These are phyloP conservation scores for Mortierella sp. DNA, from an alignment of 371 early-diverging fungal genomes.

Conservation along the genomic window DNA sequence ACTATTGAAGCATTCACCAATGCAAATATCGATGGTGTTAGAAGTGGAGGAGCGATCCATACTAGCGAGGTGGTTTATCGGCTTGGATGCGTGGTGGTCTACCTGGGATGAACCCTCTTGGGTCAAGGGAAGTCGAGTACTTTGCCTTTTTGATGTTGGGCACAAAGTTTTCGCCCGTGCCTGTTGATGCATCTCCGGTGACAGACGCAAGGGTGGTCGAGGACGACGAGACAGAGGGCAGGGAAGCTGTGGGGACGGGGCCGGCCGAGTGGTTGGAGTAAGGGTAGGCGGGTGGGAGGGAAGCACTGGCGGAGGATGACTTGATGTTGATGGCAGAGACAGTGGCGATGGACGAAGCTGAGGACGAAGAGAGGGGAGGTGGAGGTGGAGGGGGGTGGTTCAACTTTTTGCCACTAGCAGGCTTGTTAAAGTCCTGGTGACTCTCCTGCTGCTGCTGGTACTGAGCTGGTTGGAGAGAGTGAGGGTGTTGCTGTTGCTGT, in stretches of 20 bases:
- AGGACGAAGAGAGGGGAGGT: slow-evolving; percentile 21
- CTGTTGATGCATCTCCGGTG: slow-evolving; percentile 32
- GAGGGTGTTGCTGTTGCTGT: slow-evolving; percentile 22
- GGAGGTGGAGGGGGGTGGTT: slow-evolving; percentile 10
- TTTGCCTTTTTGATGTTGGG: slow-evolving; percentile 65
- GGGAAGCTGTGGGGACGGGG: slow-evolving; percentile 31
- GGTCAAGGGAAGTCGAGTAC: slow-evolving; percentile 77
- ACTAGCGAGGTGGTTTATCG: not conserved
- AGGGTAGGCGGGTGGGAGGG: slow-evolving; percentile 50
- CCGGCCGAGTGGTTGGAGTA: slow-evolving; percentile 30
- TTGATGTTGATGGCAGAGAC: slow-evolving; percentile 31
- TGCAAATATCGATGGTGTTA: not conserved
- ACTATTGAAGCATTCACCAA: slow-evolving; percentile 56
- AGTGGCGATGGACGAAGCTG: slow-evolving; percentile 25
- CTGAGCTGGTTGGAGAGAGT: slow-evolving; percentile 3
- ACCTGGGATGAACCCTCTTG: slow-evolving; percentile 79
- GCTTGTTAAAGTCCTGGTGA: slow-evolving; percentile 29
- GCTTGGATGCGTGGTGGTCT: slow-evolving; percentile 7
- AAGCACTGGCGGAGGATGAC: slow-evolving; percentile 24
- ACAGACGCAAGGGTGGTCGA: slow-evolving; percentile 27
- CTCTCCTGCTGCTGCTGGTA: slow-evolving; percentile 22
- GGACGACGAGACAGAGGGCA: slow-evolving; percentile 37
- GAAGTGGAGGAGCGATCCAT: not conserved
- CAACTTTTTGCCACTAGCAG: slow-evolving; percentile 23
- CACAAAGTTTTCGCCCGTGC: slow-evolving; percentile 44